Evolutionary conservation across 495 filamentous ascomycete genomes (phyloP).

Genomic region (Rusavskia elegans): DNA sequence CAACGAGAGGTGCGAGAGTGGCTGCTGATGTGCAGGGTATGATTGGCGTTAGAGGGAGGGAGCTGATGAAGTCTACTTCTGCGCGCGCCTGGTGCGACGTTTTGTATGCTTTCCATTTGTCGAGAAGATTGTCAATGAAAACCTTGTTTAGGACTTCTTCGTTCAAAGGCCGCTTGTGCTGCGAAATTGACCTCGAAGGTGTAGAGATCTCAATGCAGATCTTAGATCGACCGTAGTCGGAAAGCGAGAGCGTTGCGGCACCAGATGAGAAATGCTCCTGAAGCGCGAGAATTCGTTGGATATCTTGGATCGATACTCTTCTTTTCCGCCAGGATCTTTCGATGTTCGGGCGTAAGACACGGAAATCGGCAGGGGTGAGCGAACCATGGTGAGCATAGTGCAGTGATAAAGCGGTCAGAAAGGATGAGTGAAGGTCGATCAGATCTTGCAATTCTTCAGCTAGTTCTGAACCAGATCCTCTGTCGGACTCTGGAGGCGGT

Average conservation of each 20-base stretch:
- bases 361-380: conserved; percentile 40
- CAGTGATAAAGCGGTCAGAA: conserved; percentile 35
- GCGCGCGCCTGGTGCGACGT: conserved; percentile 7
- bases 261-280: conserved; percentile 16
- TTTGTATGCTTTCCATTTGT: conserved; percentile 25
- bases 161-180: conserved; percentile 32
- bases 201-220: conserved; percentile 27
- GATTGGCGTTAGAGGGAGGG: conserved; percentile 40
- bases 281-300: conserved; percentile 40
- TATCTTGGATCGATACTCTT: conserved; percentile 38
- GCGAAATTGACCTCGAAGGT: conserved; percentile 20
- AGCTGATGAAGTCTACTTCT: conserved; percentile 27
- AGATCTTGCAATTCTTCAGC: conserved; percentile 13
- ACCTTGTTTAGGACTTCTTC: conserved; percentile 37
- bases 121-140: conserved; percentile 34
- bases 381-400: conserved; percentile 50
- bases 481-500: not conserved
- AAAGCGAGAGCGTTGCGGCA: conserved; percentile 25
- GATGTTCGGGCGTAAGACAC: conserved; percentile 35
- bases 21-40: conserved; percentile 26
- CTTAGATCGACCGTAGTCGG: conserved; percentile 42
- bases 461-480: not conserved
- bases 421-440: conserved; percentile 13
- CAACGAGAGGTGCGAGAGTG: conserved; percentile 25
- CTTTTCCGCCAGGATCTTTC: conserved; percentile 46